Conservation (phyloP, 2,329 filamentous ascomycete species). For the Cercospora canescens region DNA sequence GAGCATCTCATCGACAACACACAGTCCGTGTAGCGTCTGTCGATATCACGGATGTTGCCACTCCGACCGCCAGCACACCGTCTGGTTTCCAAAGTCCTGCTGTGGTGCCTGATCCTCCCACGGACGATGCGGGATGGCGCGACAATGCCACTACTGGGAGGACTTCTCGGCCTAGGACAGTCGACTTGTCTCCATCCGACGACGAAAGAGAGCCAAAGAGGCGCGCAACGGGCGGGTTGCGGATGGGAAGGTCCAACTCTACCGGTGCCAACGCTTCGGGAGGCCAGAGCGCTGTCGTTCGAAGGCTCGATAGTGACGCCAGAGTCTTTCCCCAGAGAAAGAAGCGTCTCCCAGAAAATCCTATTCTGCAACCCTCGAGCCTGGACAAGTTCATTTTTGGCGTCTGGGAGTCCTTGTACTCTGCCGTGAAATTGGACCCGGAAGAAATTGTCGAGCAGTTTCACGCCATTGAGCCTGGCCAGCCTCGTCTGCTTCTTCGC, state of each 20-base stretch:
- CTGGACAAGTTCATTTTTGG: constrained; percentile 51
- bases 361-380: constrained; percentile 48
- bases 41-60: constrained; percentile 18
- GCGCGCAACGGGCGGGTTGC: constrained; percentile 36
- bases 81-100: constrained; percentile 1
- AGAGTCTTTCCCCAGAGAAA: constrained; percentile 31
- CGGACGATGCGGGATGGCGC: background rate
- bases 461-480: constrained; percentile 35
- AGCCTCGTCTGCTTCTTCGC: constrained; percentile 27
- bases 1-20: constrained; percentile 7
- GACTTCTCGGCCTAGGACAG: constrained; percentile 11
- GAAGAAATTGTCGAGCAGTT: constrained; percentile 38
- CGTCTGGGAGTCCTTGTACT: constrained; percentile 53
- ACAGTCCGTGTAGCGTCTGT: constrained; percentile 20
- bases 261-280: background rate
- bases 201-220: constrained; percentile 43
- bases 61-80: constrained; percentile 11
- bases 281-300: constrained; percentile 12
- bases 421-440: constrained; percentile 44
- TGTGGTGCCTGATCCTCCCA: background rate
- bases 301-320: constrained; percentile 26
- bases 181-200: constrained; percentile 5
- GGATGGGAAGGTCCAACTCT: constrained; percentile 25
- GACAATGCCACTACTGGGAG: background rate
- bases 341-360: constrained; percentile 37